Evolutionary conservation across 1,284 basidiomycete species (phyloP).

Genomic region (Wallemia mellicola): DNA sequence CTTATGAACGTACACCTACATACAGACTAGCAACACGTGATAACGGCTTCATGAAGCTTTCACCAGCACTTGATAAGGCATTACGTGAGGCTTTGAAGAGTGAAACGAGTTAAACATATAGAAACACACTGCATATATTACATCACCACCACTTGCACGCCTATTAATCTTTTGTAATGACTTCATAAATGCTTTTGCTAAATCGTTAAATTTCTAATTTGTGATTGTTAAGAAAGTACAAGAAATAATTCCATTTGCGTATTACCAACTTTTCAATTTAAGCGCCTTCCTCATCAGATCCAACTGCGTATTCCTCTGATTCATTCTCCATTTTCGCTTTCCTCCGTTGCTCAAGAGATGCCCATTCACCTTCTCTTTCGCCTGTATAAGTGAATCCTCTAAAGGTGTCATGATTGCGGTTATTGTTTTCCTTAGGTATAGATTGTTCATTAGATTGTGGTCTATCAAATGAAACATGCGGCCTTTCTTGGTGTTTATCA

Average conservation of each 20-base stretch:
- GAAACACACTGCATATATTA: neutral
- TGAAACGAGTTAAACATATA: neutral
- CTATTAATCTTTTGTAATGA: too few relatives aligned
- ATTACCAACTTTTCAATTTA: neutral
- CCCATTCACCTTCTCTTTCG: neutral
- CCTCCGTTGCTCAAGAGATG: neutral
- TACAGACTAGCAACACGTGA: neutral
- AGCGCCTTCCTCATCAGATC: neutral
- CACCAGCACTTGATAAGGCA: neutral
- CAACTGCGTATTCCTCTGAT: neutral
- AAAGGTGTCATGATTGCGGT: constrained; percentile 1
- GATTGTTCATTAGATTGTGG: neutral
- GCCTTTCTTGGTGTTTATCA: constrained; percentile 5
- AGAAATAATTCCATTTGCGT: neutral
- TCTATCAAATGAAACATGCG: constrained; percentile 1
- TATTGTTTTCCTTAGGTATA: neutral
- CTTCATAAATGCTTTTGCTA: neutral
- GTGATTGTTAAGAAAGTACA: too few relatives aligned
- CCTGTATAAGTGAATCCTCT: constrained; percentile 1
- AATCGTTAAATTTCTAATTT: neutral
- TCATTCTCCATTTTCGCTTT: neutral
- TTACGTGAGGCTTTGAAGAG: neutral
- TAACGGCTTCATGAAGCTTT: neutral
- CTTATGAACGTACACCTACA: neutral
- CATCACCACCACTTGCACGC: too few relatives aligned